These are phyloP conservation scores for Aristolochia californica DNA, from an alignment of 164 flowering plant genomes.

Conservation along the genomic window DNA sequence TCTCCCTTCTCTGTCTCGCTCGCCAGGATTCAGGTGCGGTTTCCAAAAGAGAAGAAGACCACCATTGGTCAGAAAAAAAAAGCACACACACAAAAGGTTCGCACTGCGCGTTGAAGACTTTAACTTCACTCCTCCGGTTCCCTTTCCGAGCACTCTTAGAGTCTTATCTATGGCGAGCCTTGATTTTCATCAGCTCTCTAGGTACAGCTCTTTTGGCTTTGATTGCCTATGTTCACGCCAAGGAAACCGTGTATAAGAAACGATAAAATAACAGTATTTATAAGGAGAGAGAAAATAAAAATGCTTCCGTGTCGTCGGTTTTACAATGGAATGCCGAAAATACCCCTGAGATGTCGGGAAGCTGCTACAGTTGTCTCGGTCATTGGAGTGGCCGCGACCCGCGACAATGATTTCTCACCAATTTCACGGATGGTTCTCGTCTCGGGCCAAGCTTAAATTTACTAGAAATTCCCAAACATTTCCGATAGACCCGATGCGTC, in stretches of 20 bases:
- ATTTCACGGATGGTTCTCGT: slow-evolving; percentile 2
- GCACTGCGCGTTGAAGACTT: slow-evolving; percentile 9
- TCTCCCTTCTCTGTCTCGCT: not conserved
- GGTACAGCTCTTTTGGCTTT: too few relatives aligned
- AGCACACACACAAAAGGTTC: too few relatives aligned
- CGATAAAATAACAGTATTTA: too few relatives aligned
- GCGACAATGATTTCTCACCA: not conserved
- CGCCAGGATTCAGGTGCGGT: slow-evolving; percentile 1
- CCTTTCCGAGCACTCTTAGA: too few relatives aligned
- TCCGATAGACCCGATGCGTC: too few relatives aligned
- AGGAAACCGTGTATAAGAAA: too few relatives aligned
- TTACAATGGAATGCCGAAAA: not conserved
- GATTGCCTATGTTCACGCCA: too few relatives aligned
- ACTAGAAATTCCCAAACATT: too few relatives aligned
- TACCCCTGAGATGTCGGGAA: slow-evolving; percentile 1
- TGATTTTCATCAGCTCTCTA: not conserved
- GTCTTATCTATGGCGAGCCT: slow-evolving; percentile 1
- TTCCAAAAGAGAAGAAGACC: slow-evolving; percentile 1
- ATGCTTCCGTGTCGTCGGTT: not conserved
- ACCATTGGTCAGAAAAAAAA: slow-evolving; percentile 2
- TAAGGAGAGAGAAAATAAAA: not conserved
- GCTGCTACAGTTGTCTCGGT: not conserved
- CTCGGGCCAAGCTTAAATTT: slow-evolving; percentile 1
- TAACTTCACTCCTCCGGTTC: slow-evolving; percentile 18
- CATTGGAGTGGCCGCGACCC: too few relatives aligned